These are phyloP conservation scores for Orbilia oligospora DNA, from an alignment of 2,329 filamentous ascomycete genomes.

Conservation along the genomic window DNA sequence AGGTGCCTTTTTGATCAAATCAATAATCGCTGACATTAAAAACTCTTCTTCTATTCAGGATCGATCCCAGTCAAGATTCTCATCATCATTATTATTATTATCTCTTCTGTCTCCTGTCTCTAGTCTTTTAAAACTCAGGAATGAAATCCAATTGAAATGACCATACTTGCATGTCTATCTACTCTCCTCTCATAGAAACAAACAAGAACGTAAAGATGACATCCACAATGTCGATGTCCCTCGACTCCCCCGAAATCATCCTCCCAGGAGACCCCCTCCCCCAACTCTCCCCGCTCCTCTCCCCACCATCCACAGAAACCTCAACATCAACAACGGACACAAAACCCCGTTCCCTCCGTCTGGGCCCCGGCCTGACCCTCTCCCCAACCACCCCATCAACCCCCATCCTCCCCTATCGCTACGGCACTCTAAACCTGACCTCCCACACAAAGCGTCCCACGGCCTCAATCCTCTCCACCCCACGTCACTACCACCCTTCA, in stretches of 20 bases:
- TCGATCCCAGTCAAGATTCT: no score
- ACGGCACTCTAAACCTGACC: slow-evolving; percentile 41
- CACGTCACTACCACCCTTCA: slow-evolving; percentile 51
- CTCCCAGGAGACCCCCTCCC: slow-evolving; percentile 57
- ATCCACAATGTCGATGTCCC: slow-evolving; percentile 21
- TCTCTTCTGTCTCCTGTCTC: no score
- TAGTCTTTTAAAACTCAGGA: no score
- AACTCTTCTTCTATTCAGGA: slow-evolving; percentile 9
- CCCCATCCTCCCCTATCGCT: slow-evolving; percentile 55
- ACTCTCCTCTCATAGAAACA: neutral
- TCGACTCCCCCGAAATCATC: slow-evolving; percentile 30
- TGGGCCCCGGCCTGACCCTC: slow-evolving; percentile 50
- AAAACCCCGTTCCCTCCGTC: slow-evolving; percentile 49
- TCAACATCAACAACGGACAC: slow-evolving; percentile 16
- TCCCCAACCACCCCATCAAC: slow-evolving; percentile 49
- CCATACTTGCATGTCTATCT: no score
- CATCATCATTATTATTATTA: no score
- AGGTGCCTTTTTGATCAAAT: neutral
- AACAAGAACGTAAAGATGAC: neutral
- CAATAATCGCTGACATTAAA: slow-evolving; percentile 29
- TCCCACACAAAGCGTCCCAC: slow-evolving; percentile 36
- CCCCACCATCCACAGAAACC: neutral
- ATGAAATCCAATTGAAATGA: slow-evolving; percentile 30
- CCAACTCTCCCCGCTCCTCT: slow-evolving; percentile 46
- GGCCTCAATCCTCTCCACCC: slow-evolving; percentile 48